Evolutionary conservation across 495 filamentous ascomycete genomes (phyloP).

Genomic region (Penicillium crystallinum): DNA sequence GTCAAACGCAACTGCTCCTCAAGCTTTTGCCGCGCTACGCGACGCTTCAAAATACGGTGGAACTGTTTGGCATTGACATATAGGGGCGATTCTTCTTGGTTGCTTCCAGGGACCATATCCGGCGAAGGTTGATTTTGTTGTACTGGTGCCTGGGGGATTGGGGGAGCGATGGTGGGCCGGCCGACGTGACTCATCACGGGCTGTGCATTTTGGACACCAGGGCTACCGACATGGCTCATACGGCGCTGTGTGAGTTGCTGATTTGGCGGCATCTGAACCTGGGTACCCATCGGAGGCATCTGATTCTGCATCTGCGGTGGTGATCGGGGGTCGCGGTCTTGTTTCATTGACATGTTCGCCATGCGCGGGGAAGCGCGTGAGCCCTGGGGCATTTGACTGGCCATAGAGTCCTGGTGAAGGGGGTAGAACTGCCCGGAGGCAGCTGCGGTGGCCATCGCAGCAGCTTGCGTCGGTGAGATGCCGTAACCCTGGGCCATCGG

Average conservation of each 20-base stretch:
- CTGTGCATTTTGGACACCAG: constrained; percentile 40
- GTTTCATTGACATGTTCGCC: constrained; percentile 46
- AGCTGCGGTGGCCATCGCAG: constrained; percentile 53
- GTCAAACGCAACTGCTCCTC: constrained; percentile 89
- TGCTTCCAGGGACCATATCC: constrained; percentile 67
- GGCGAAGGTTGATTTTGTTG: constrained; percentile 74
- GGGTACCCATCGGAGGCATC: constrained; percentile 47
- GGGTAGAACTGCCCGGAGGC: constrained; percentile 50
- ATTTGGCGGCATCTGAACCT: constrained; percentile 43
- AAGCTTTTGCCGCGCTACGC: constrained; percentile 86
- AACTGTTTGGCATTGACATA: constrained; percentile 99
- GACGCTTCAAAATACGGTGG: constrained; percentile 89
- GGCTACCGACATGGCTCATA: constrained; percentile 49
- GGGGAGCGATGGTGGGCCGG: constrained; percentile 42
- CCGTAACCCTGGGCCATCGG: constrained; percentile 47
- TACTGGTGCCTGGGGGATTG: constrained; percentile 44
- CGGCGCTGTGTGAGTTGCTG: constrained; percentile 44
- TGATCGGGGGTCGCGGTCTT: constrained; percentile 48
- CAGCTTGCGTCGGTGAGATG: constrained; percentile 49
- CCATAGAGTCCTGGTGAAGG: constrained; percentile 47
- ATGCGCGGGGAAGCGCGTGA: constrained; percentile 50
- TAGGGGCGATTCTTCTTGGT: constrained; percentile 81
- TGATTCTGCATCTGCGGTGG: constrained; percentile 46
- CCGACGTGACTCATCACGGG: constrained; percentile 47
- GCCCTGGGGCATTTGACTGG: constrained; percentile 41